Conservation (phyloP, 768 basidiomycete species). For the Boletus subcaerulescens region DNA sequence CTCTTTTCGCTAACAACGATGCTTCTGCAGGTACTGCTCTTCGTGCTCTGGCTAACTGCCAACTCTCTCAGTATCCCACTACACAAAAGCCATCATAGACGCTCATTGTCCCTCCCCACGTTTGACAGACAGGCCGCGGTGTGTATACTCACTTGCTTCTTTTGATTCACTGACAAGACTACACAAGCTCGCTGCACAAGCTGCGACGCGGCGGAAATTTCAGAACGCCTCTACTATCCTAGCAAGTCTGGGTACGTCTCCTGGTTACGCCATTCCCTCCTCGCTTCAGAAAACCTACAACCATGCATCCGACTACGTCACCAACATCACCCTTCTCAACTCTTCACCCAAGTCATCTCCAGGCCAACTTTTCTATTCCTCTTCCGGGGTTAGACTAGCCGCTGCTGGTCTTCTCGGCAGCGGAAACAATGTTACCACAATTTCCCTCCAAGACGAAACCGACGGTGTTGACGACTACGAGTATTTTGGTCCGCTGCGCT, state of each 20-base stretch:
- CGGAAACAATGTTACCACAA: conserved; percentile 1
- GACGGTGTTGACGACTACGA: conserved; percentile 40
- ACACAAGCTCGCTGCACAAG: conserved; percentile 14
- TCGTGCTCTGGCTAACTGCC: conserved; percentile 4
- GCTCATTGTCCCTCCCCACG: background rate
- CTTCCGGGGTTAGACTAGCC: background rate
- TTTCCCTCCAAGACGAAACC: conserved; percentile 40
- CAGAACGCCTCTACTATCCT: conserved; percentile 16
- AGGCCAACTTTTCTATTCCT: background rate
- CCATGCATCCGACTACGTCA: conserved; percentile 19
- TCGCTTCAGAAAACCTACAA: conserved; percentile 14
- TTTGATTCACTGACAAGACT: background rate
- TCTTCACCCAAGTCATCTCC: background rate
- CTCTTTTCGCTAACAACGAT: conserved; percentile 3
- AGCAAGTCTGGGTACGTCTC: conserved; percentile 1
- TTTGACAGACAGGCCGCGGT: conserved; percentile 9
- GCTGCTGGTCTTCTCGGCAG: background rate
- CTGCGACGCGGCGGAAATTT: conserved; percentile 15
- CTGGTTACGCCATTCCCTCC: conserved; percentile 9
- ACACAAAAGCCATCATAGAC: background rate
- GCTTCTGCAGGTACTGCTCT: conserved; percentile 4
- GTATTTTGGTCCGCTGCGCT: conserved; percentile 42
- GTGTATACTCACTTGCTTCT: background rate
- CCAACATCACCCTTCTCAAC: conserved; percentile 3
- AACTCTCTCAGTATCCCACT: conserved; percentile 13